Evolutionary conservation across 768 basidiomycete species (phyloP).

Genomic region (Termitomyces sp.): DNA sequence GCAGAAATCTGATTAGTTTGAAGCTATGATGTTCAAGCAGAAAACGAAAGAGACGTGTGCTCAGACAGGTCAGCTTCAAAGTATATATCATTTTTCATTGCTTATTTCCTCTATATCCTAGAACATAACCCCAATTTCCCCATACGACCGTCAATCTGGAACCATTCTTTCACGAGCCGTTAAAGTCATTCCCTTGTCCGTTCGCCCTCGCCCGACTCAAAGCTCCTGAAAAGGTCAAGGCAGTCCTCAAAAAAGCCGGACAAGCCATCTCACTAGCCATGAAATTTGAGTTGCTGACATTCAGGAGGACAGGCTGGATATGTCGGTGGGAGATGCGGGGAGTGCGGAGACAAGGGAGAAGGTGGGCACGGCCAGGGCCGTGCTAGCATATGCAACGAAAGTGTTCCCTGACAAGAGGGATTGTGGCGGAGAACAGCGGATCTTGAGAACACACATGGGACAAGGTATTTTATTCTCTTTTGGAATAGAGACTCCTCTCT

Average conservation of each 20-base stretch:
- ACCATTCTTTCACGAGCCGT: constrained; percentile 87
- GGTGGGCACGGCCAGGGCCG: constrained; percentile 82
- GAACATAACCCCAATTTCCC: constrained; percentile 97
- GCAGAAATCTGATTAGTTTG: constrained; percentile 94
- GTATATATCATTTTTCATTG: not conserved
- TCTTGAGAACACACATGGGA: constrained; percentile 89
- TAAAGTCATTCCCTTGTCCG: constrained; percentile 93
- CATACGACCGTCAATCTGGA: constrained; percentile 94
- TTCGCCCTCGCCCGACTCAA: constrained; percentile 97
- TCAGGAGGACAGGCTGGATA: constrained; percentile 84
- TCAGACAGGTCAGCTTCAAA: constrained; percentile 73
- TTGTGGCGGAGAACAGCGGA: constrained; percentile 94
- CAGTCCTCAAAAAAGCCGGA: constrained; percentile 93
- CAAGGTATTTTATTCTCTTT: constrained; percentile 43
- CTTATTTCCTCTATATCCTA: constrained; percentile 21
- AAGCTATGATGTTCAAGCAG: constrained; percentile 79
- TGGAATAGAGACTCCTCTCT: not conserved
- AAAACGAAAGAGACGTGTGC: constrained; percentile 91
- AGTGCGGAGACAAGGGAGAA: constrained; percentile 67
- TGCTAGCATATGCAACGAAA: constrained; percentile 86
- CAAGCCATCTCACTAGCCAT: constrained; percentile 93
- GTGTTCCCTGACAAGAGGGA: constrained; percentile 83
- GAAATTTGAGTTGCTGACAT: constrained; percentile 99
- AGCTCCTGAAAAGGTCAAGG: constrained; percentile 85
- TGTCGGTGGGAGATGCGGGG: constrained; percentile 92